Conservation (phyloP, 176 grass and related monocot genomes). For the Carex pumila region DNA sequence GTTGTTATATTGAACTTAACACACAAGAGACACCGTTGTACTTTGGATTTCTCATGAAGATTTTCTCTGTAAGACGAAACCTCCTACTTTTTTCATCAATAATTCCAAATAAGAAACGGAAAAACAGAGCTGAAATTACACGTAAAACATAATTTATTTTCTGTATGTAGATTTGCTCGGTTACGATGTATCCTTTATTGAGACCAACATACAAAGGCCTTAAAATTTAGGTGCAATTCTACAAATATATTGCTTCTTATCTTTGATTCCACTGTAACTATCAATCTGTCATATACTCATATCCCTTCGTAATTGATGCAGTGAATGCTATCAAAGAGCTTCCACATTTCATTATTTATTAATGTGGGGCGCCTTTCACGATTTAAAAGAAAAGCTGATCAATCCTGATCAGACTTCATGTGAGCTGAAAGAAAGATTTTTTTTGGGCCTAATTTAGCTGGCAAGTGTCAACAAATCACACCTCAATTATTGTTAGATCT, state of each 20-base stretch:
- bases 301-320: not conserved
- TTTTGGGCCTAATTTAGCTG: not conserved
- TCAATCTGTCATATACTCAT: not conserved
- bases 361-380: not conserved
- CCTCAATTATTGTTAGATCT: slow-evolving; percentile 17
- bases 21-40: not conserved
- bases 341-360: not conserved
- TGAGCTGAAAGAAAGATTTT: not conserved
- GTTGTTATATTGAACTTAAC: not conserved
- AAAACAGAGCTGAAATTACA: no score
- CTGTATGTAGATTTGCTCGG: not conserved
- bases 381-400: not conserved
- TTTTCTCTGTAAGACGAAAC: not conserved
- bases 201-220: not conserved
- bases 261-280: not conserved
- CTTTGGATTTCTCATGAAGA: not conserved
- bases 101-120: not conserved
- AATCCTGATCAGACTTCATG: not conserved
- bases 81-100: not conserved
- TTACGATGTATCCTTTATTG: not conserved
- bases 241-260: not conserved
- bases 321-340: not conserved
- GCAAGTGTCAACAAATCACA: not conserved
- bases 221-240: not conserved
- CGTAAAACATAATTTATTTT: not conserved